These are phyloP conservation scores for Neurospora africana DNA, from an alignment of 495 filamentous ascomycete genomes.

Conservation along the genomic window DNA sequence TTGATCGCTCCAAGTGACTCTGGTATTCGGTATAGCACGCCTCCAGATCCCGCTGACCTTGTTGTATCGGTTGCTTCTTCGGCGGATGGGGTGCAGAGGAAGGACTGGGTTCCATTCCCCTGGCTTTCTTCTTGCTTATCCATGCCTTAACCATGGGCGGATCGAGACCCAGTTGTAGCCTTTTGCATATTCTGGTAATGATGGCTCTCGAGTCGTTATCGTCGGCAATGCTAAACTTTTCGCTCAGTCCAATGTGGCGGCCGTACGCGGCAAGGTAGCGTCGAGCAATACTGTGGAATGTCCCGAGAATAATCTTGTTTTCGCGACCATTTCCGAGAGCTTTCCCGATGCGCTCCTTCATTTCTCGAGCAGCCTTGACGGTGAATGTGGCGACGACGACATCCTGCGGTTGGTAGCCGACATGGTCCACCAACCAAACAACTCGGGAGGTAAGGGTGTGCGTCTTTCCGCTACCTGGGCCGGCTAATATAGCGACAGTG, in stretches of 20 bases:
- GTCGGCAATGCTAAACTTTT: constrained; percentile 92
- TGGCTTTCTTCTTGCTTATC: constrained; percentile 82
- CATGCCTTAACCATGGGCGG: constrained; percentile 55
- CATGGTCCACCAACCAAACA: constrained; percentile 79
- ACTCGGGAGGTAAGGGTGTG: constrained; percentile 92
- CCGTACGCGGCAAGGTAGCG: constrained; percentile 83
- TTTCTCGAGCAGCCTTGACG: constrained; percentile 91
- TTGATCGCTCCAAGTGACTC: constrained; percentile 57
- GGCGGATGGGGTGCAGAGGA: constrained; percentile 6
- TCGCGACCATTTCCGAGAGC: constrained; percentile 70
- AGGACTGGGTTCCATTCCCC: constrained; percentile 37
- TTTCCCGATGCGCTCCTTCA: constrained; percentile 77
- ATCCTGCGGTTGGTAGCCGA: constrained; percentile 75
- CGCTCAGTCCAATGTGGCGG: constrained; percentile 66
- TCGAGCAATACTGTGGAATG: constrained; percentile 89
- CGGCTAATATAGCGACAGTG: constrained; percentile 84
- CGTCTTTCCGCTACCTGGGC: constrained; percentile 79
- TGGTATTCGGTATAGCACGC: constrained; percentile 74
- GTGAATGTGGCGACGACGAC: constrained; percentile 97
- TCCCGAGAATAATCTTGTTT: constrained; percentile 74
- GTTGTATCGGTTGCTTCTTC: constrained; percentile 28
- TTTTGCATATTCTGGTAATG: constrained; percentile 72
- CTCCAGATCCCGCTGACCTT: constrained; percentile 47
- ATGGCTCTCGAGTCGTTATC: constrained; percentile 67
- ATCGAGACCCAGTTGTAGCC: constrained; percentile 57